phyloP scores from a whole-genome alignment of 2,329 filamentous ascomycete species.

The Immersiporthe knoxdaviesiana region DNA sequence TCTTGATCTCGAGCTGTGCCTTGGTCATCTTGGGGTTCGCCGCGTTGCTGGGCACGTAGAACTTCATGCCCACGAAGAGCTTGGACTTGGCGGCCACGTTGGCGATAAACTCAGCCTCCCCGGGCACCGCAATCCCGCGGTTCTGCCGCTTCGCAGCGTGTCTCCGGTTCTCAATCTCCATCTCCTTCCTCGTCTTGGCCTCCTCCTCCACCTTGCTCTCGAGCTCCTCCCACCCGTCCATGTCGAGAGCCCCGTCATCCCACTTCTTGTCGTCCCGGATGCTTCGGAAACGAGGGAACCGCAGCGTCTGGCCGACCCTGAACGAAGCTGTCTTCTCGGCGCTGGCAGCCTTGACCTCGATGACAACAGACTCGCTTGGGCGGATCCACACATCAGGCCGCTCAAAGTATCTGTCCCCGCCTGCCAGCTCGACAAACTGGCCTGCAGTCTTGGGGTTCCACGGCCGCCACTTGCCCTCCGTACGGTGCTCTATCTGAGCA shows the following conservation, averaged over 20 bases:
- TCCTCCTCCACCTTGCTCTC: constrained; percentile 72
- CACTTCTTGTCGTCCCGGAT: constrained; percentile 83
- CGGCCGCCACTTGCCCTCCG: constrained; percentile 87
- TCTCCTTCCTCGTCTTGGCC: constrained; percentile 69
- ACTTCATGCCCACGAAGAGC: constrained; percentile 75
- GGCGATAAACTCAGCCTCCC: constrained; percentile 52
- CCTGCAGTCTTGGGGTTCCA: constrained; percentile 82
- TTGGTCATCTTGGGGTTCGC: constrained; percentile 76
- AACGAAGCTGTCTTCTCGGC: constrained; percentile 78
- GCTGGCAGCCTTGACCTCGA: constrained; percentile 87
- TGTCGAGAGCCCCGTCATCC: constrained; percentile 71
- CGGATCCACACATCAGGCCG: constrained; percentile 91
- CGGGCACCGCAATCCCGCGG: constrained; percentile 71
- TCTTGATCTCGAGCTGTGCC: constrained; percentile 74
- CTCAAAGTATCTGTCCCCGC: constrained; percentile 70
- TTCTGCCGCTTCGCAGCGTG: constrained; percentile 68
- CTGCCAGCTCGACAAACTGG: constrained; percentile 79
- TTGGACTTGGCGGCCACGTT: constrained; percentile 55
- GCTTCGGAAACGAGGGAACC: constrained; percentile 87
- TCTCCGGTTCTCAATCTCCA: constrained; percentile 73
- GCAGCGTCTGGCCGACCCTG: constrained; percentile 73
- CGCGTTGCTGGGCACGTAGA: constrained; percentile 83
- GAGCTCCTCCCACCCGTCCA: constrained; percentile 76
- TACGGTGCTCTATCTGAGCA: constrained; percentile 77
- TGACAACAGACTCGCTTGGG: constrained; percentile 81